Conservation (phyloP, 2,329 filamentous ascomycete species). For the Geosmithia putterillii region DNA sequence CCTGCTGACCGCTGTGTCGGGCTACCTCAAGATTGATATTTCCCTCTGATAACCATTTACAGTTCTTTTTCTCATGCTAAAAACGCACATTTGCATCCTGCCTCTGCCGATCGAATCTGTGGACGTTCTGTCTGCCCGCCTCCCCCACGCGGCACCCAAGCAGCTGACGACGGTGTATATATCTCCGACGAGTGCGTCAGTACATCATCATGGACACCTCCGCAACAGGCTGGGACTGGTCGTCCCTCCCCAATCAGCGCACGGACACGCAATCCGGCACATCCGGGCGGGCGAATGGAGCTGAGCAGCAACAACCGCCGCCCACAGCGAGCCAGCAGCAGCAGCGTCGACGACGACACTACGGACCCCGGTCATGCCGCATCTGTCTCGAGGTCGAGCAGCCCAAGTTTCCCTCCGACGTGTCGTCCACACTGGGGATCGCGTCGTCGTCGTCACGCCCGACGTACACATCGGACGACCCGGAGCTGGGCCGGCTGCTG, state of each 20-base stretch:
- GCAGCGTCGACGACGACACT: conserved; percentile 27
- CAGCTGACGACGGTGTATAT: too few species aligned
- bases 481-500: conserved; percentile 64
- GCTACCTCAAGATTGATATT: neutral
- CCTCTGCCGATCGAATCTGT: too few species aligned
- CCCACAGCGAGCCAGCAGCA: neutral
- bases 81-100: too few species aligned
- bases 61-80: too few species aligned
- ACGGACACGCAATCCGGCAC: neutral
- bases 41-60: neutral
- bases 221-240: conserved; percentile 5
- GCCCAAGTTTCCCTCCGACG: conserved; percentile 29
- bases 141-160: too few species aligned
- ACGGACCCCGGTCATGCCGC: conserved; percentile 66
- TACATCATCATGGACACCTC: neutral
- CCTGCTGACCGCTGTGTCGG: neutral
- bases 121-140: too few species aligned
- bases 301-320: neutral
- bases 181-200: too few species aligned
- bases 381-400: conserved; percentile 69
- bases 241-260: conserved; percentile 1
- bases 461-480: conserved; percentile 61
- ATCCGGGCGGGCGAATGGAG: neutral
- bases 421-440: conserved; percentile 18
- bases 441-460: conserved; percentile 19